Conservation (phyloP, 1,284 basidiomycete species). For the Heterobasidion occidentale region DNA sequence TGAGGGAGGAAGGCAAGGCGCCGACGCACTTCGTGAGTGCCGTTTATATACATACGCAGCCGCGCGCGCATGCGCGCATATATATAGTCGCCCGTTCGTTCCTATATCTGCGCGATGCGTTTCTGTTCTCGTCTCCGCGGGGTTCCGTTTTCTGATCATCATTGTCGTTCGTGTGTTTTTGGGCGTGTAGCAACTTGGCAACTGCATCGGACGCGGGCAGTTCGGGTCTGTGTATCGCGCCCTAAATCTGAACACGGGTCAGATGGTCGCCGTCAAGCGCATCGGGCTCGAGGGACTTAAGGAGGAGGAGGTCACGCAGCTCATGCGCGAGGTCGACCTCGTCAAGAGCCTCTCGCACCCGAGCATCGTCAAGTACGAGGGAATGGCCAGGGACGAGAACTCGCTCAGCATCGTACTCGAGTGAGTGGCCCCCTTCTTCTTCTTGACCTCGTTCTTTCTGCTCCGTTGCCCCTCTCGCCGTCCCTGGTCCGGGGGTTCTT, state of each 20-base stretch:
- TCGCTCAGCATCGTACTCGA: constrained; percentile 89
- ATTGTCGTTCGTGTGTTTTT: constrained; percentile 5
- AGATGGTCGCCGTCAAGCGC: constrained; percentile 93
- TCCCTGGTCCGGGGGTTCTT: background rate
- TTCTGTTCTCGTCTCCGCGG: background rate
- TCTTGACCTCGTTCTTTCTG: constrained; percentile 7
- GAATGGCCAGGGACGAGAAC: constrained; percentile 85
- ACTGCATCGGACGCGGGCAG: constrained; percentile 93
- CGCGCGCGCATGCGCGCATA: no score
- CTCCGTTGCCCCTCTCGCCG: no score
- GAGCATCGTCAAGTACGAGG: constrained; percentile 93
- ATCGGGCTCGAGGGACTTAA: constrained; percentile 82
- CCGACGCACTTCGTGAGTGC: constrained; percentile 77
- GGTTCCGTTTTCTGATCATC: background rate
- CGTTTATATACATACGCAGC: background rate
- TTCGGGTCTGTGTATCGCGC: constrained; percentile 95
- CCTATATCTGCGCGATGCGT: background rate
- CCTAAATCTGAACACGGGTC: constrained; percentile 84
- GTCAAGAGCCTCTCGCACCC: constrained; percentile 86
- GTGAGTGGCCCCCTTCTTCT: constrained; percentile 39
- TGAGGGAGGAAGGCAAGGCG: constrained; percentile 76
- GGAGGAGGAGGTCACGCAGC: constrained; percentile 77
- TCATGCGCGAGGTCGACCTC: constrained; percentile 89
- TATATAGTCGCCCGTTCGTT: no score
- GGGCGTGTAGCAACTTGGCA: constrained; percentile 75